Evolutionary conservation across 805 yeast genomes (phyloP).

Genomic region (Starmerella scarabaei): DNA sequence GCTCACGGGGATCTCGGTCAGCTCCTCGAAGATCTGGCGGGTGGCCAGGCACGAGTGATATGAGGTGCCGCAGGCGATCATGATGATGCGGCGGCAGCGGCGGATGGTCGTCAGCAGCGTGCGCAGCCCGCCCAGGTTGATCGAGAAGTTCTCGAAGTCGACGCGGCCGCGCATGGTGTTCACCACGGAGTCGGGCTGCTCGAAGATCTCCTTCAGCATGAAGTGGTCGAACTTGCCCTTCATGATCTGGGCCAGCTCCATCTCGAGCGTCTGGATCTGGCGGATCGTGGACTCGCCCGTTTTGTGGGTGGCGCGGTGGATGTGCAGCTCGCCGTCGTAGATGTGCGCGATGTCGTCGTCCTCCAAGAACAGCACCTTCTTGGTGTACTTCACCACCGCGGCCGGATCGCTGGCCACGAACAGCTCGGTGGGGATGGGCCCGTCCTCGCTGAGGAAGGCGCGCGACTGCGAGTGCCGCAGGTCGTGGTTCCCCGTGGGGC

Average conservation of each 20-base stretch:
- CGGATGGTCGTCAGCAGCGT: constrained; percentile 76
- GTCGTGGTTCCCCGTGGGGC: constrained; percentile 12
- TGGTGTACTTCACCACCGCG: constrained; percentile 91
- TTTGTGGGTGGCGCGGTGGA: constrained; percentile 85
- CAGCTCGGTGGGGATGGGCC: constrained; percentile 91
- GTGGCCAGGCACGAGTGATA: constrained; percentile 97
- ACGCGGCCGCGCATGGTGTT: constrained; percentile 99
- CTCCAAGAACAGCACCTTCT: constrained; percentile 88
- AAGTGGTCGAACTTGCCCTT: constrained; percentile 92
- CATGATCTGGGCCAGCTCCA: constrained; percentile 96
- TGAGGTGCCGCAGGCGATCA: constrained; percentile 99
- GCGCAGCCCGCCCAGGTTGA: constrained; percentile 82
- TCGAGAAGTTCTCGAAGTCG: constrained; percentile 66
- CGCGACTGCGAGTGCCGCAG: constrained; percentile 88
- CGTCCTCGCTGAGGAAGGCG: constrained; percentile 91
- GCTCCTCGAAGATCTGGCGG: constrained; percentile 88
- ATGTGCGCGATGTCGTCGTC: constrained; percentile 98
- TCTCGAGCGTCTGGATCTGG: constrained; percentile 89
- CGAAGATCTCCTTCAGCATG: constrained; percentile 97
- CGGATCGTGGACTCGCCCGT: constrained; percentile 80
- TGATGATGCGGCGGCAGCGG: constrained; percentile 86
- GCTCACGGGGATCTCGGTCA: constrained; percentile 47
- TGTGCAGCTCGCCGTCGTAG: constrained; percentile 94
- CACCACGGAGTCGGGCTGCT: constrained; percentile 95
- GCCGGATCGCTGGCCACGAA: constrained; percentile 95